A percentile compares a stretch with the other conserved stretches of the same genome.
Conservation (phyloP, 768 basidiomycete species). For the Lactarius indigo region DNA sequence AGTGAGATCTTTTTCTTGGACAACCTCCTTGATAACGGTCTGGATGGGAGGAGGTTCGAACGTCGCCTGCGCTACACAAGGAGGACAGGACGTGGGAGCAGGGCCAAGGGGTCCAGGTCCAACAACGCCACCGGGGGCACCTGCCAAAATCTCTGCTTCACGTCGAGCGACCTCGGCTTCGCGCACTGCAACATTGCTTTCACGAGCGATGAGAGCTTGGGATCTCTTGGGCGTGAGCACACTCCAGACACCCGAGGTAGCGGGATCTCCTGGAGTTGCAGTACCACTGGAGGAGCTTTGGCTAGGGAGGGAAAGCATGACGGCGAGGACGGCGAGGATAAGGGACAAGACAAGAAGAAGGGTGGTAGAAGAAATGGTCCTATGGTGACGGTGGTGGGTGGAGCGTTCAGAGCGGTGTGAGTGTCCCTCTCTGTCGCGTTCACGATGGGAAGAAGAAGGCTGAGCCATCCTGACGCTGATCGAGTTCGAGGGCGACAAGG, state of each 20-base stretch:
- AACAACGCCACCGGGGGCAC: constrained; percentile 78
- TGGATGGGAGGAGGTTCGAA: constrained; percentile 54
- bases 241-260: constrained; percentile 56
- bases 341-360: constrained; percentile 83
- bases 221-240: constrained; percentile 80
- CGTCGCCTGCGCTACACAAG: constrained; percentile 59
- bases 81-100: constrained; percentile 42
- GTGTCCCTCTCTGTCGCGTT: constrained; percentile 49
- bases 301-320: constrained; percentile 84
- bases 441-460: constrained; percentile 77
- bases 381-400: constrained; percentile 69
- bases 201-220: constrained; percentile 74
- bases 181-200: constrained; percentile 73
- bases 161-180: constrained; percentile 88
- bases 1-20: constrained; percentile 75
- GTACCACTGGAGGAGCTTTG: constrained; percentile 37
- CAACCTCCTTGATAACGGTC: constrained; percentile 84
- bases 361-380: constrained; percentile 87
- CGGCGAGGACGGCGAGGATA: constrained; percentile 81
- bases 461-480: constrained; percentile 81
- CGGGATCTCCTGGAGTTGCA: constrained; percentile 29
- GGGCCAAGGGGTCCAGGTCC: constrained; percentile 46
- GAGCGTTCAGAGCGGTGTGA: constrained; percentile 55
- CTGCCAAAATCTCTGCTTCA: constrained; percentile 80
- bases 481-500: constrained; percentile 72